These are phyloP conservation scores for Phyllosticta citriasiana DNA, from an alignment of 2,329 filamentous ascomycete genomes.

Conservation along the genomic window DNA sequence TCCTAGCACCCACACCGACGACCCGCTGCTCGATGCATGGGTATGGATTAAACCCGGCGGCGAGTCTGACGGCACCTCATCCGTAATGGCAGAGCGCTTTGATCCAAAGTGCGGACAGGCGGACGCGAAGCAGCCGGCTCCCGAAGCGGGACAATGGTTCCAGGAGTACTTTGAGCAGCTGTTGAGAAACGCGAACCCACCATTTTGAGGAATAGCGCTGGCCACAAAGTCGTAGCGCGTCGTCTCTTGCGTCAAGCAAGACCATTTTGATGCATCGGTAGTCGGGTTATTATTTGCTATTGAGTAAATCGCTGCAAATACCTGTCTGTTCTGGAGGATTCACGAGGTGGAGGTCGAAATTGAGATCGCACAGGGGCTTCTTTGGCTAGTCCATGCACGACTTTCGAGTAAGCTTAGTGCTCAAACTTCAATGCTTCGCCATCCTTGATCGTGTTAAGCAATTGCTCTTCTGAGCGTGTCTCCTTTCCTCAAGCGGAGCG, in stretches of 20 bases:
- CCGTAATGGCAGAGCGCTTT: constrained; percentile 37
- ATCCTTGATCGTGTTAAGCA: not conserved
- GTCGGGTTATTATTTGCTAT: not conserved
- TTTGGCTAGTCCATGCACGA: not conserved
- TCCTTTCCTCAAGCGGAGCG: not conserved
- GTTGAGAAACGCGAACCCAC: constrained; percentile 25
- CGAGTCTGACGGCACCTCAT: constrained; percentile 40
- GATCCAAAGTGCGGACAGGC: constrained; percentile 45
- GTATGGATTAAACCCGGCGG: constrained; percentile 63
- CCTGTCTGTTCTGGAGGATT: not conserved
- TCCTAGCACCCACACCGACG: constrained; percentile 53
- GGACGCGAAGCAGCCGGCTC: constrained; percentile 52
- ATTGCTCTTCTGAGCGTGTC: not conserved
- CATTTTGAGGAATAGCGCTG: not conserved
- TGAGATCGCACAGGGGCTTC: not conserved
- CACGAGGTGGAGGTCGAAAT: not conserved
- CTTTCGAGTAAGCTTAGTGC: not conserved
- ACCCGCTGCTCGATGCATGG: constrained; percentile 52
- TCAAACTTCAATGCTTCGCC: not conserved
- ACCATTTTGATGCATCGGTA: not conserved
- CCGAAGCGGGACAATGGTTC: constrained; percentile 62
- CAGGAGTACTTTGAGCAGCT: constrained; percentile 33
- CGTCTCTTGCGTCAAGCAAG: not conserved
- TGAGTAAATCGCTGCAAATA: not conserved
- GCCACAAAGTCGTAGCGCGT: not conserved